Conservation (phyloP, 352 stramenopile genomes). For the Globisporangium yorkense region DNA sequence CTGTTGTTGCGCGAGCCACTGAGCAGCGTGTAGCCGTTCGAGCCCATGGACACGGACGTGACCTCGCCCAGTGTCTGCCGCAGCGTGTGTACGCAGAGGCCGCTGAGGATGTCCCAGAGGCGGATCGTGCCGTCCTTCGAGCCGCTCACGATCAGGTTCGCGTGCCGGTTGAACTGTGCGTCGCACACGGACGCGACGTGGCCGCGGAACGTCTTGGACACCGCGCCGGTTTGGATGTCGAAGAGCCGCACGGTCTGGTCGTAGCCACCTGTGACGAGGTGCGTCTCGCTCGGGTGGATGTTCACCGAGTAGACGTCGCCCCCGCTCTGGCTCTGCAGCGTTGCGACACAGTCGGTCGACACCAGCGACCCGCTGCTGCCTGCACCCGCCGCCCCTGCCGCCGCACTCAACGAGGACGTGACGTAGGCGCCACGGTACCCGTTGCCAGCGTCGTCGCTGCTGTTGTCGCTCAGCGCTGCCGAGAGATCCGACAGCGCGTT, state of each 20-base stretch:
- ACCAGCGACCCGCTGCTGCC: neutral
- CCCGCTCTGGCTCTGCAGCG: slow-evolving; percentile 30
- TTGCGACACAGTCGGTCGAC: slow-evolving; percentile 41
- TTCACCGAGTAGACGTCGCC: slow-evolving; percentile 86
- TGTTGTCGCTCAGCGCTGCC: slow-evolving; percentile 27
- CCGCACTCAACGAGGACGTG: slow-evolving; percentile 1
- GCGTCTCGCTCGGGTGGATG: slow-evolving; percentile 79
- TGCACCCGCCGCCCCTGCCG: too few species aligned
- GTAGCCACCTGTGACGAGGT: slow-evolving; percentile 83
- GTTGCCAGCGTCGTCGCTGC: slow-evolving; percentile 34
- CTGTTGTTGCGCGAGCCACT: slow-evolving; percentile 86
- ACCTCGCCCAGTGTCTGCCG: slow-evolving; percentile 83
- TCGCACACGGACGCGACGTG: slow-evolving; percentile 82
- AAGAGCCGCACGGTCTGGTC: slow-evolving; percentile 85
- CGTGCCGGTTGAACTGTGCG: slow-evolving; percentile 84
- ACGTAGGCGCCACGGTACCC: slow-evolving; percentile 23
- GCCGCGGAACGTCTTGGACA: slow-evolving; percentile 74
- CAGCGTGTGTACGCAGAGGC: slow-evolving; percentile 82
- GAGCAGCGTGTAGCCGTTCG: slow-evolving; percentile 74
- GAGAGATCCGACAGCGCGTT: slow-evolving; percentile 32
- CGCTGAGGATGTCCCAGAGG: slow-evolving; percentile 86
- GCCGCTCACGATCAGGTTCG: slow-evolving; percentile 81
- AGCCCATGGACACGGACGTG: slow-evolving; percentile 79
- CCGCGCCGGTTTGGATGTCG: slow-evolving; percentile 66
- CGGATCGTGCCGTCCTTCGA: slow-evolving; percentile 85